Conservation (phyloP, 192 early-diverging fungal genomes). For the Mortierella alpina region DNA sequence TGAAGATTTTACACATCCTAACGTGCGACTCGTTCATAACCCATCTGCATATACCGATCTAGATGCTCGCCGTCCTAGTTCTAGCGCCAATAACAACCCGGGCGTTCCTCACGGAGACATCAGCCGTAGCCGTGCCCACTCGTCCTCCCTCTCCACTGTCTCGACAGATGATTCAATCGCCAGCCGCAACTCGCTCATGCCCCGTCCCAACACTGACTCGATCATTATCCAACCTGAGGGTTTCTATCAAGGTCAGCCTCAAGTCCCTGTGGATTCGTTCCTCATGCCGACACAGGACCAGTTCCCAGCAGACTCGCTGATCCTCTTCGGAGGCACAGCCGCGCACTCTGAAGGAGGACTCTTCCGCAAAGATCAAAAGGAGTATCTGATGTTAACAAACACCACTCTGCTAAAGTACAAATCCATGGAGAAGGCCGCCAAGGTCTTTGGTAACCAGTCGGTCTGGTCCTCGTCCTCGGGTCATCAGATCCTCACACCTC, state of each 20-base stretch:
- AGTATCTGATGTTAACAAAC: slow-evolving; percentile 47
- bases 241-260: slow-evolving; percentile 40
- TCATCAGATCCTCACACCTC: slow-evolving; percentile 47
- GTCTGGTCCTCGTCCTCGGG: slow-evolving; percentile 47
- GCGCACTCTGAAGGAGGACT: slow-evolving; percentile 37
- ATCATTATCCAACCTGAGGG: slow-evolving; percentile 1
- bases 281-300: slow-evolving; percentile 48
- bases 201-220: slow-evolving; percentile 14
- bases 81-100: neutral
- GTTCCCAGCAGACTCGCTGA: slow-evolving; percentile 37
- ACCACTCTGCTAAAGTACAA: slow-evolving; percentile 48
- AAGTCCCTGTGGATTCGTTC: slow-evolving; percentile 41
- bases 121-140: slow-evolving; percentile 25
- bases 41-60: neutral
- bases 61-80: slow-evolving; percentile 17
- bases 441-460: slow-evolving; percentile 53
- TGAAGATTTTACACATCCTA: no score
- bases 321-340: slow-evolving; percentile 45
- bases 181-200: slow-evolving; percentile 41
- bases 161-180: slow-evolving; percentile 46
- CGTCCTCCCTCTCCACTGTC: slow-evolving; percentile 31
- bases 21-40: no score
- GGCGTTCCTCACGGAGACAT: neutral
- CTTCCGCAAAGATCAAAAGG: slow-evolving; percentile 44
- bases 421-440: slow-evolving; percentile 49